A percentile compares a stretch with the other conserved stretches of the same genome.
phyloP scores from a whole-genome alignment of 225 moss, liverwort and hornwort genomes.

The Rhytidiadelphus loreus region DNA sequence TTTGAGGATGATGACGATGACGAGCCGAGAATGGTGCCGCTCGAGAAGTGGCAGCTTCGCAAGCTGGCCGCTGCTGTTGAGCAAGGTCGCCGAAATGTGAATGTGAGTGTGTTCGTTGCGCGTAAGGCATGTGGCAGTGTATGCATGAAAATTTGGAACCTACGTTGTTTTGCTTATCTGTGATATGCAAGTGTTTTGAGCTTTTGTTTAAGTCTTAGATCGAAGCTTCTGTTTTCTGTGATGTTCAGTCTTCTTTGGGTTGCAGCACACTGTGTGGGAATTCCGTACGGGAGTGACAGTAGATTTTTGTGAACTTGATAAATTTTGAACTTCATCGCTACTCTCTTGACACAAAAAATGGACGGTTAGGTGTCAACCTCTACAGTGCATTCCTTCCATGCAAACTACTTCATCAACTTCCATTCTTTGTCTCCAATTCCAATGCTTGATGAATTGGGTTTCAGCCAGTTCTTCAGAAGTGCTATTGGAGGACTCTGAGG shows the following conservation, averaged over 20 bases:
- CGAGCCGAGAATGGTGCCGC: constrained; percentile 53
- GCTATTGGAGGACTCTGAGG: not conserved
- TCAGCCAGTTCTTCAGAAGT: not conserved
- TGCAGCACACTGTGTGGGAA: not conserved
- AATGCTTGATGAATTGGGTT: not conserved
- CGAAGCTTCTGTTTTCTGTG: not conserved
- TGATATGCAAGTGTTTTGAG: not conserved
- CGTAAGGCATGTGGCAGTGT: not conserved
- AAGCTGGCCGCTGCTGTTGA: constrained; percentile 70
- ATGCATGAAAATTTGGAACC: not conserved
- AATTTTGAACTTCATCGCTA: not conserved
- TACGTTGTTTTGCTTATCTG: not conserved
- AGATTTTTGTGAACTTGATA: not conserved
- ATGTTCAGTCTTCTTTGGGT: not conserved
- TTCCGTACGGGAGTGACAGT: not conserved
- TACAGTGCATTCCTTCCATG: not conserved
- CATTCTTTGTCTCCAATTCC: not conserved
- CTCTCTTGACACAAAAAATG: not conserved
- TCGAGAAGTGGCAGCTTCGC: constrained; percentile 78
- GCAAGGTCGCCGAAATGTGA: constrained; percentile 72
- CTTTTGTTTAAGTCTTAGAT: not conserved
- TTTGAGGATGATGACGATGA: constrained; percentile 35
- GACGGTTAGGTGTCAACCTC: not conserved
- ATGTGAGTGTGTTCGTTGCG: constrained; percentile 36
- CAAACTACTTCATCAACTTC: not conserved